Evolutionary conservation across 495 filamentous ascomycete species (phyloP).

Genomic region (Aspergillus funiculosus): DNA sequence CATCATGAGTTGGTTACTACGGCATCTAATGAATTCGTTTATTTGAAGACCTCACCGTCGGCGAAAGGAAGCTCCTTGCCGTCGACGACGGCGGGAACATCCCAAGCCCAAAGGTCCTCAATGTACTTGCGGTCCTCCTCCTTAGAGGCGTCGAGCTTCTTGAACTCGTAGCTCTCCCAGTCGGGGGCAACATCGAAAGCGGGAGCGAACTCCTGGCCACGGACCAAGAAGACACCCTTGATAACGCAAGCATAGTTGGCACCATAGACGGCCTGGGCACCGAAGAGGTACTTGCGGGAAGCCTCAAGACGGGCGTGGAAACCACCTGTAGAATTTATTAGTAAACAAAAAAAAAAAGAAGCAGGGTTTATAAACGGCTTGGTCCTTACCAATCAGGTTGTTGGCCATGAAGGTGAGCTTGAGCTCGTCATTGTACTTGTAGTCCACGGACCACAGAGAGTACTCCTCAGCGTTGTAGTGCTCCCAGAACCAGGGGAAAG

Average conservation of each 20-base stretch:
- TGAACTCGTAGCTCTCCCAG: slow-evolving; percentile 93
- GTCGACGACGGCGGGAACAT: slow-evolving; percentile 68
- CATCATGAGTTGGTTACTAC: slow-evolving; percentile 18
- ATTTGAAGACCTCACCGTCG: slow-evolving; percentile 99
- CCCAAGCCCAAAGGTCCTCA: slow-evolving; percentile 83
- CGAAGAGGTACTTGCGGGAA: slow-evolving; percentile 98
- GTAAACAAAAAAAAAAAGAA: too few relatives aligned
- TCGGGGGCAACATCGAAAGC: slow-evolving; percentile 97
- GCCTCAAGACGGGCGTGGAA: slow-evolving; percentile 97
- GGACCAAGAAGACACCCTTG: slow-evolving; percentile 86
- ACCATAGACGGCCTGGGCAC: slow-evolving; percentile 83
- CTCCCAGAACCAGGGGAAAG: slow-evolving; percentile 98
- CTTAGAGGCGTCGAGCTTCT: slow-evolving; percentile 84
- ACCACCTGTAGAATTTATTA: slow-evolving; percentile 50
- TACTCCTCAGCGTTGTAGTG: slow-evolving; percentile 88
- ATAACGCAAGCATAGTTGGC: slow-evolving; percentile 80
- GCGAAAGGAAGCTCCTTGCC: slow-evolving; percentile 76
- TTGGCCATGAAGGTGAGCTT: slow-evolving; percentile 96
- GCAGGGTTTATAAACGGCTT: too few relatives aligned
- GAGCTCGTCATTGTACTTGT: slow-evolving; percentile 98
- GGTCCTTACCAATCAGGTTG: slow-evolving; percentile 77
- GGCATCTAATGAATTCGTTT: slow-evolving; percentile 39
- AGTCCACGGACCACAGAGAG: slow-evolving; percentile 84
- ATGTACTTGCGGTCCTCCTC: slow-evolving; percentile 76
- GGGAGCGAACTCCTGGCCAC: slow-evolving; percentile 77